Evolutionary conservation across 768 basidiomycete species (phyloP), one percentile per base, ranked within the genome.

Genomic region (Xerocomellus intermedius): DNA sequence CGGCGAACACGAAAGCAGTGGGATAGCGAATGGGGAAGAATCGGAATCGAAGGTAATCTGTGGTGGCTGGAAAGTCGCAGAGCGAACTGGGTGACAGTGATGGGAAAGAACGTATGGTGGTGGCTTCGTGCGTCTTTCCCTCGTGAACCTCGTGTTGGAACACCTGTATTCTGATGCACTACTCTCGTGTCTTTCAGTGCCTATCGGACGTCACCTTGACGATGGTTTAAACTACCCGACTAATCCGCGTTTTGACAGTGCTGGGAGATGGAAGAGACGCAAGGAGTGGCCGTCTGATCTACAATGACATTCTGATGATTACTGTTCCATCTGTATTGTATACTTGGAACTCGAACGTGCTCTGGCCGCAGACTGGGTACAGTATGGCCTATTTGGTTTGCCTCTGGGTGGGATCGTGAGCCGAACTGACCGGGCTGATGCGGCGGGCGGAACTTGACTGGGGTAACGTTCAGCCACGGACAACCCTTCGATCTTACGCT

Each of bases 21-120:
- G 87, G 83, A 92, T 59, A 71, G 73, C 24, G 93, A 95, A 63
- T 98, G 91, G 89, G 94, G 94, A 0, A 71, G 77, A 28, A 74
- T 89, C 1, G 75, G 78, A 8, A 82, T 76, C 30, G 94, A 95
- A 65, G 93, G 89, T 0, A 86, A 94, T 66, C 70, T 95, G 8
- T 98, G 94, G 94, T 91, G 87, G 85, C 71, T 83, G 35, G 94
- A 89, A 26, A 81, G 77, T 58, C 56, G 61, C 42, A 69, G 76
- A 46, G 74, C 72, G 41, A 87, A 86, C 59, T 97, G 94, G 94
- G 79, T 81, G 60, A 81, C 83, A 46, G 86, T 88, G 42, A 96
- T 98, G 92, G 94, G 94, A 9, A 70, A 62, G 33, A 80, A 74
- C 54, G 69, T 70, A 52, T 77, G 79, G 68, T 82, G 85, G 37